Evolutionary conservation across 176 grass and related monocot genomes (phyloP).

Genomic region (Ampelocalamus luodianensis): DNA sequence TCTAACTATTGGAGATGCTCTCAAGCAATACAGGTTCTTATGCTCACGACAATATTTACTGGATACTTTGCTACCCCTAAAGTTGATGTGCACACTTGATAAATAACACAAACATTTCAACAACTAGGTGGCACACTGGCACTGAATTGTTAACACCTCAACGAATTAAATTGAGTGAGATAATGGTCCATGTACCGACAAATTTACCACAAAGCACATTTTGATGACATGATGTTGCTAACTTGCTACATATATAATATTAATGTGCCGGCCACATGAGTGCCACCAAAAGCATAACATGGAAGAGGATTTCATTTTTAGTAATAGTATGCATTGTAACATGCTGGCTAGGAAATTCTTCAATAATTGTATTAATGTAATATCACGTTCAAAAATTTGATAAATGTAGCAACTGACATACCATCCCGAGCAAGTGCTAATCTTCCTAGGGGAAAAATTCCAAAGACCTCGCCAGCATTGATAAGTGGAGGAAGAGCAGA

Average conservation of each 20-base stretch:
- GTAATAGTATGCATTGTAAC: conserved; percentile 6
- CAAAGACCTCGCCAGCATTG: conserved; percentile 92
- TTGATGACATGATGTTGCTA: conserved; percentile 7
- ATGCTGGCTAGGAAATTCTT: background rate
- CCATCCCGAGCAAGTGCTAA: conserved; percentile 68
- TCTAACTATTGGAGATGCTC: too few relatives aligned
- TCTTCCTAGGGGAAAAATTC: conserved; percentile 75
- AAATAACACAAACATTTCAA: conserved; percentile 28
- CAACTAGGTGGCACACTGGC: background rate
- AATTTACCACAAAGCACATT: background rate
- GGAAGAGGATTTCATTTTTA: background rate
- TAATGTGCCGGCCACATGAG: background rate
- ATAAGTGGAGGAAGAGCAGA: conserved; percentile 76
- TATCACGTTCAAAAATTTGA: background rate
- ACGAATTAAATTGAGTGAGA: background rate
- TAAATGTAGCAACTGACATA: conserved; percentile 48
- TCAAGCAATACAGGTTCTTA: conserved; percentile 13
- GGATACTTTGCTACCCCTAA: background rate
- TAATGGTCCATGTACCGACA: background rate
- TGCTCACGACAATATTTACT: conserved; percentile 4
- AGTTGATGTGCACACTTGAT: background rate
- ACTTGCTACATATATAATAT: background rate
- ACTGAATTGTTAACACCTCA: background rate
- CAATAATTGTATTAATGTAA: conserved; percentile 6
- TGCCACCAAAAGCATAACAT: conserved; percentile 10